A percentile compares a stretch with the other conserved stretches of the same genome.
phyloP scores from a whole-genome alignment of 106 monocot species.

The Chionographis japonica region DNA sequence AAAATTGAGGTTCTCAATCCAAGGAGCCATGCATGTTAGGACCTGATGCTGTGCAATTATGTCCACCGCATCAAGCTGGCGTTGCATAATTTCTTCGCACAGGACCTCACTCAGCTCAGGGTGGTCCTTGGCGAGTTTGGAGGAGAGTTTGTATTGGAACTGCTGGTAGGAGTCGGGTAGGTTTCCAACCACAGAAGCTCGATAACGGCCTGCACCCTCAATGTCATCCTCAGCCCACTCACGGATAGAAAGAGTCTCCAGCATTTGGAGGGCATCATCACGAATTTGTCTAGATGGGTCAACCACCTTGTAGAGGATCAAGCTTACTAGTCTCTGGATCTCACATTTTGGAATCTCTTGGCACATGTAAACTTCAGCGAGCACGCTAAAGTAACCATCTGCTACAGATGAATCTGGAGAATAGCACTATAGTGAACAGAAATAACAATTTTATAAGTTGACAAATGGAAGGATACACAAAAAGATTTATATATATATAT shows the following conservation, averaged over 20 bases:
- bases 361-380: constrained; percentile 97
- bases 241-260: constrained; percentile 95
- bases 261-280: constrained; percentile 94
- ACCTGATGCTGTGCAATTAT: constrained; percentile 99
- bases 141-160: constrained; percentile 94
- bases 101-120: constrained; percentile 91
- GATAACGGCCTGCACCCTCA: constrained; percentile 64
- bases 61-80: constrained; percentile 95
- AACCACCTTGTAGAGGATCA: constrained; percentile 98
- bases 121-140: constrained; percentile 96
- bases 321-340: constrained; percentile 84
- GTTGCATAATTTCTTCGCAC: constrained; percentile 97
- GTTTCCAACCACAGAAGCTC: constrained; percentile 95
- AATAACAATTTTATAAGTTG: background rate
- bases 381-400: constrained; percentile 94
- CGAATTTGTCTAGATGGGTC: constrained; percentile 84
- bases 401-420: constrained; percentile 69
- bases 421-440: constrained; percentile 57
- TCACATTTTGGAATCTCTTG: constrained; percentile 92
- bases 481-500: background rate
- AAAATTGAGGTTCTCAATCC: constrained; percentile 97
- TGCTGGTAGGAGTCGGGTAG: constrained; percentile 99
- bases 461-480: background rate
- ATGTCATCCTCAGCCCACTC: constrained; percentile 94
- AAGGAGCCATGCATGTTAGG: constrained; percentile 95